Base-by-base conservation (phyloP, 2,329 filamentous ascomycete genomes). In the Plectosphaerella sp. region DNA sequence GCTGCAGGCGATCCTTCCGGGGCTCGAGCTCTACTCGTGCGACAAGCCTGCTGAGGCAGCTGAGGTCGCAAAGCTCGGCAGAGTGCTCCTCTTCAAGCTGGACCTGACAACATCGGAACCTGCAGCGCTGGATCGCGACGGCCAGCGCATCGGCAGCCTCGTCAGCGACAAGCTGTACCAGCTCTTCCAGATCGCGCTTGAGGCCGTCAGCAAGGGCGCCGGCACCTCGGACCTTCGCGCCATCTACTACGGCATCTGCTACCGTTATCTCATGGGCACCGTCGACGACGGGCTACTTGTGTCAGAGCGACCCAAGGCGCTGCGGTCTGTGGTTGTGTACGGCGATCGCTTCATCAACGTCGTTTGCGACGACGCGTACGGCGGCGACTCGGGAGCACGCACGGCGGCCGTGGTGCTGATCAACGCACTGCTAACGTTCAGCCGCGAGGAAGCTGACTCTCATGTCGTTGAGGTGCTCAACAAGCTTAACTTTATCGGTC, bases 301-400 rank as follows among this genome's bases (percentile, higher is more conserved):
- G 14, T 71, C 75, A 2, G 76, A 73, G 37, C 73, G 77, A 16
- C 68, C 72, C 25, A 80, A 89, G 64, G 86, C 88, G 1, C 79
- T 95, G 59, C 91, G 89, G 66, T 83, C 87, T 5, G 85, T 91
- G 41, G 74, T 76, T 48, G 67, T 77, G 12, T 81, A 80, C 45
- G 92, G 94, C 39, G 88, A 91, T 61, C 81, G 88, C 51, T 76
- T 97, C 39, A 80, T 97, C 54, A 91, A 93, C 60, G 84, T 91
- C 24, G 78, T 97, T 43, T 97, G 92, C 64, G 94, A 99, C 63
- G 94, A 99, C 72, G 92, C 91, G 18, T 93, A 92, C 66, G 86
- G 88, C 54, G 91, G 91, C 39, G 88, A 93, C 62, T 81, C 88
- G 37, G 82, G 79, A 12, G 95, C 90, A 67, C 89, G 95, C 64